phyloP scores from a whole-genome alignment of 176 grass and related monocot species.

The Oropetium thomaeum region DNA sequence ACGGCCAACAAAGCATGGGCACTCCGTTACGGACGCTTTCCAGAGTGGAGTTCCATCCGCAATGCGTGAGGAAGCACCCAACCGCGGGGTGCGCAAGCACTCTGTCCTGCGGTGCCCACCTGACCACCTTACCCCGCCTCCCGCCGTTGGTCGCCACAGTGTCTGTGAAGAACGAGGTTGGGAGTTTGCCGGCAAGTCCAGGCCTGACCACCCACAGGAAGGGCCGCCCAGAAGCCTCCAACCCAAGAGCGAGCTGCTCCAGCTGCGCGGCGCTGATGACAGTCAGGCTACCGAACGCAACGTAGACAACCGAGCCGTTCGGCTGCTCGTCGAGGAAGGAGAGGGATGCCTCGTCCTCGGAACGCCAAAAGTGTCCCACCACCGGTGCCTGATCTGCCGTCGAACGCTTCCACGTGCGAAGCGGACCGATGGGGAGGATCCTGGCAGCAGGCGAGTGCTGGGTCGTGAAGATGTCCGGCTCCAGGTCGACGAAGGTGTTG shows the following conservation, averaged over 20 bases:
- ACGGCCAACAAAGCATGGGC: conserved; percentile 55
- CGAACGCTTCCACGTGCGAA: conserved; percentile 24
- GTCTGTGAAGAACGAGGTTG: neutral
- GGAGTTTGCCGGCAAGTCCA: neutral
- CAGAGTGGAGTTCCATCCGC: conserved; percentile 57
- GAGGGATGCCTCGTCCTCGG: conserved; percentile 26
- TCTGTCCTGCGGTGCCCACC: conserved; percentile 37
- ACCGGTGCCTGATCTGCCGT: neutral
- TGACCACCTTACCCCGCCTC: conserved; percentile 29
- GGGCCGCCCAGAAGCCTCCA: conserved; percentile 18
- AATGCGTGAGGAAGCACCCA: conserved; percentile 48
- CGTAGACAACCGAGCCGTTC: conserved; percentile 33
- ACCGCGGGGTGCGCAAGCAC: conserved; percentile 37
- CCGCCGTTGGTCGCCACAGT: neutral
- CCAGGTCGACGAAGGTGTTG: conserved; percentile 46
- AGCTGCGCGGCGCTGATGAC: conserved; percentile 38
- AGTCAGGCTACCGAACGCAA: conserved; percentile 53
- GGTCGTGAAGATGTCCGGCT: conserved; percentile 27
- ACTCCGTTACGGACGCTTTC: conserved; percentile 45
- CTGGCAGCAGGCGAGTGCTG: neutral
- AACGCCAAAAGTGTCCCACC: conserved; percentile 49
- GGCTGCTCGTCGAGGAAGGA: conserved; percentile 54
- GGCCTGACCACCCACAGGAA: conserved; percentile 51
- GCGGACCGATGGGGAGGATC: conserved; percentile 37
- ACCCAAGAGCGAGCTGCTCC: conserved; percentile 39